Evolutionary conservation across 345 rosid species (phyloP), one percentile per base, ranked within the genome.

Genomic region (Eucalyptus cloeziana): DNA sequence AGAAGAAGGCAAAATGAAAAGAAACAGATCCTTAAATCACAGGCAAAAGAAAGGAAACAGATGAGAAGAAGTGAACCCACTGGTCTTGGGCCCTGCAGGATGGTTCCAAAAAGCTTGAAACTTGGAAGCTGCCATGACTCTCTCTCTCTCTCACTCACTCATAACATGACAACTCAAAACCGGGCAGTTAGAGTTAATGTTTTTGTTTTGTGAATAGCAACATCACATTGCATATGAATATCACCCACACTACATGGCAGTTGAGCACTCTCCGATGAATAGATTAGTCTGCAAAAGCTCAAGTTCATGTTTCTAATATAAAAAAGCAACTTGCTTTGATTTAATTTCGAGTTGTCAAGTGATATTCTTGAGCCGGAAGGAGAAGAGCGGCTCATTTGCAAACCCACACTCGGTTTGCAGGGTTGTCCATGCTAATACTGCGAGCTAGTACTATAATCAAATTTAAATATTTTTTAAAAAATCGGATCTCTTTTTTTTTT

Each of bases 71-170:
- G 80, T 10, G 80, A 37, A 87, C 88, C 19, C 88, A 62, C 91
- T 90, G 69, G 76, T 87, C 79, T 81, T 87, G 51, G 89, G 91
- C 17, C 89, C 89, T 52, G 86, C 91, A n/a, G 91, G 91, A 69
- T 87, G 91, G 85, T 87, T 83, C 91, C 87, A 87, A 22, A 89
- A 79, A 27, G 86, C 86, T 62, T 89, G 87, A 37, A 89, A 62
- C 85, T 87, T 89, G 43, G 89, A 87, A 81, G 64, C 67, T 33
- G 13, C 80, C 80, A 69, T 69, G 24, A 37, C 43, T 69, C 80
- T 69, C 80, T 8, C 80, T 16, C 79, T 8, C 11, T 67, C 22
- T 67, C 79, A 7, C 40, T 69, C 80, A 4, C 13, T 16, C 80
- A 8, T 10, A 69, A 69, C 25, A 16, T 9, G 80, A 3, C 44